These are phyloP conservation scores for Phytophthora sansomeana DNA, from an alignment of 352 stramenopile genomes.

Conservation along the genomic window DNA sequence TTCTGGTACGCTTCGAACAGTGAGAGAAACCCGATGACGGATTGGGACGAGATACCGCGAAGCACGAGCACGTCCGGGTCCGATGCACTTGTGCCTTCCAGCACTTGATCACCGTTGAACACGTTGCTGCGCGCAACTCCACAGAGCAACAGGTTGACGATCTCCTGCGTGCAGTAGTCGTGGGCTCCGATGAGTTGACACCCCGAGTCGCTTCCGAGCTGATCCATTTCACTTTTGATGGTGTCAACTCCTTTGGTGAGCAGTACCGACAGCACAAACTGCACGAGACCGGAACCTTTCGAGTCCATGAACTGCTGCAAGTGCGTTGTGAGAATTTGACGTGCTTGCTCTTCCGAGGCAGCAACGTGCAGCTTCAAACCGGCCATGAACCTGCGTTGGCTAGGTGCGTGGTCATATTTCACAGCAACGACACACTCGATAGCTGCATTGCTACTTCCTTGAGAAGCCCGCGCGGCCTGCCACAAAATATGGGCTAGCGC, in stretches of 20 bases:
- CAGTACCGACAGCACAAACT: conserved; percentile 76
- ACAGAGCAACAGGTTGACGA: conserved; percentile 96
- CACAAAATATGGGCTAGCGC: conserved; percentile 73
- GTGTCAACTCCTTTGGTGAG: conserved; percentile 63
- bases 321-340: conserved; percentile 41
- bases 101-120: conserved; percentile 91
- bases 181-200: conserved; percentile 84
- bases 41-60: conserved; percentile 63
- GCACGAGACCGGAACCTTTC: conserved; percentile 71
- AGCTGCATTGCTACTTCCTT: background rate
- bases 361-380: conserved; percentile 45
- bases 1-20: conserved; percentile 94
- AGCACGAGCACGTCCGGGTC: conserved; percentile 75
- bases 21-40: conserved; percentile 88
- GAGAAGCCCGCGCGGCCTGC: conserved; percentile 53
- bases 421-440: conserved; percentile 50
- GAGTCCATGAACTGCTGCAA: conserved; percentile 59
- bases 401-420: conserved; percentile 21
- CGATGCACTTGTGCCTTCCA: conserved; percentile 65
- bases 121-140: conserved; percentile 94
- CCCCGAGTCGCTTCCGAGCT: conserved; percentile 52
- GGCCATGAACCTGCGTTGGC: conserved; percentile 54
- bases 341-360: conserved; percentile 43
- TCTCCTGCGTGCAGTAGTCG: conserved; percentile 94
- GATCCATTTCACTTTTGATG: conserved; percentile 90